phyloP scores from a whole-genome alignment of 2,329 filamentous ascomycete genomes.

The Metarhizium guizhouense region DNA sequence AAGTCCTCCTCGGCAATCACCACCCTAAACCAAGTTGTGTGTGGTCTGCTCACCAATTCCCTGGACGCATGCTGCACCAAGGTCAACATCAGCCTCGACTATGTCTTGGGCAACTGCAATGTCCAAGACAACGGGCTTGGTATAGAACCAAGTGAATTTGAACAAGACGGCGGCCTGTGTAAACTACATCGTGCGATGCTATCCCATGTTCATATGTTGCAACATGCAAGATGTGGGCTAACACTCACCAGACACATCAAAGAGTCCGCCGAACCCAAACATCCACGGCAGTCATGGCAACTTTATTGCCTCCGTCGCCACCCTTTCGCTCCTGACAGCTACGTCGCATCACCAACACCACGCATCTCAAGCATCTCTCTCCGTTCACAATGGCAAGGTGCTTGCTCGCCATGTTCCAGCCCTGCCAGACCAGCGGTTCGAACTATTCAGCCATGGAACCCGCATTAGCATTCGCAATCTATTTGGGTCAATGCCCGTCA shows the following conservation, averaged over 20 bases:
- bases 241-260: constrained; percentile 63
- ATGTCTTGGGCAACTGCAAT: constrained; percentile 62
- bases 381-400: constrained; percentile 59
- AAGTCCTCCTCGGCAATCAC: constrained; percentile 76
- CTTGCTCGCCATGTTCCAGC: constrained; percentile 57
- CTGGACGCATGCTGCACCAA: constrained; percentile 69
- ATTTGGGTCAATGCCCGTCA: constrained; percentile 85
- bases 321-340: constrained; percentile 68
- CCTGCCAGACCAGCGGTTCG: constrained; percentile 45
- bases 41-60: constrained; percentile 71
- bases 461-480: constrained; percentile 67
- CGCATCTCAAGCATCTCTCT: constrained; percentile 54
- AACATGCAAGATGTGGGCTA: background rate
- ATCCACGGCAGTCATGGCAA: constrained; percentile 60
- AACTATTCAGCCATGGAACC: constrained; percentile 58
- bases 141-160: constrained; percentile 66
- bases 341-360: constrained; percentile 59
- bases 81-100: constrained; percentile 65
- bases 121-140: constrained; percentile 81
- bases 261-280: constrained; percentile 37
- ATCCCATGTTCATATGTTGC: background rate
- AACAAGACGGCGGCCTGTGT: constrained; percentile 58
- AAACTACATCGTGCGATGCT: constrained; percentile 57
- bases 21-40: constrained; percentile 60
- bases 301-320: constrained; percentile 70